phyloP scores from a whole-genome alignment of 805 yeast species.

The Ogataea angusta region DNA sequence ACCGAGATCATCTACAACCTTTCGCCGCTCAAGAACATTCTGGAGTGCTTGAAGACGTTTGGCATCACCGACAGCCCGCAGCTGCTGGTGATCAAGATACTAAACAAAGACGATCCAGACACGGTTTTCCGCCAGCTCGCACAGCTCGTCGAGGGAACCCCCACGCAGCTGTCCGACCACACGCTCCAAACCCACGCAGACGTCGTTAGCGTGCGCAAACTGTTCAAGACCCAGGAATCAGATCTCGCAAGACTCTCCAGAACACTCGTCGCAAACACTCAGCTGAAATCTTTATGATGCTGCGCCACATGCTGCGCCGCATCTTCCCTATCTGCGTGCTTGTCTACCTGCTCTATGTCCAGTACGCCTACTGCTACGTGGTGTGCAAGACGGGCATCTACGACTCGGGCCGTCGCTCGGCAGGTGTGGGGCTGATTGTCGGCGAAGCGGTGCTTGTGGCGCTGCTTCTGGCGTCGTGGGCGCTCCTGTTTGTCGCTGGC shows the following conservation, averaged over 20 bases:
- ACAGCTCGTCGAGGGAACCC: slow-evolving; percentile 33
- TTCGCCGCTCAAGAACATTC: slow-evolving; percentile 67
- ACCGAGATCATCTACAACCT: slow-evolving; percentile 69
- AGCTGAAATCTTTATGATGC: slow-evolving; percentile 27
- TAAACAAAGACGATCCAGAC: slow-evolving; percentile 24
- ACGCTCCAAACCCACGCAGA: slow-evolving; percentile 32
- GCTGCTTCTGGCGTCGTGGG: slow-evolving; percentile 41
- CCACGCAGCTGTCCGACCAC: slow-evolving; percentile 34
- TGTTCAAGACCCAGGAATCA: slow-evolving; percentile 25
- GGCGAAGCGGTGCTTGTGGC: slow-evolving; percentile 29
- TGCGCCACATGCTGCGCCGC: background rate
- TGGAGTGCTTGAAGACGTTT: slow-evolving; percentile 67
- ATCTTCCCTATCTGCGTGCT: slow-evolving; percentile 16
- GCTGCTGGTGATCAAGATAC: slow-evolving; percentile 51
- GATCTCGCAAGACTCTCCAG: slow-evolving; percentile 23
- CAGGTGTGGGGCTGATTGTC: slow-evolving; percentile 34
- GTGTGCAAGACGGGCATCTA: slow-evolving; percentile 29
- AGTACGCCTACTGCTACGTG: slow-evolving; percentile 29
- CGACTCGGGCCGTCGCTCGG: slow-evolving; percentile 39
- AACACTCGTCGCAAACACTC: slow-evolving; percentile 26
- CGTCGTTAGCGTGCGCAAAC: slow-evolving; percentile 24
- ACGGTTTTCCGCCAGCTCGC: slow-evolving; percentile 18
- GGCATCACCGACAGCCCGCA: slow-evolving; percentile 55
- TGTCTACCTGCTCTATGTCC: slow-evolving; percentile 25
- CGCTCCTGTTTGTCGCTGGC: slow-evolving; percentile 43